These are phyloP conservation scores for Blastocystis sp. DNA, from an alignment of 352 stramenopile species.

Conservation along the genomic window DNA sequence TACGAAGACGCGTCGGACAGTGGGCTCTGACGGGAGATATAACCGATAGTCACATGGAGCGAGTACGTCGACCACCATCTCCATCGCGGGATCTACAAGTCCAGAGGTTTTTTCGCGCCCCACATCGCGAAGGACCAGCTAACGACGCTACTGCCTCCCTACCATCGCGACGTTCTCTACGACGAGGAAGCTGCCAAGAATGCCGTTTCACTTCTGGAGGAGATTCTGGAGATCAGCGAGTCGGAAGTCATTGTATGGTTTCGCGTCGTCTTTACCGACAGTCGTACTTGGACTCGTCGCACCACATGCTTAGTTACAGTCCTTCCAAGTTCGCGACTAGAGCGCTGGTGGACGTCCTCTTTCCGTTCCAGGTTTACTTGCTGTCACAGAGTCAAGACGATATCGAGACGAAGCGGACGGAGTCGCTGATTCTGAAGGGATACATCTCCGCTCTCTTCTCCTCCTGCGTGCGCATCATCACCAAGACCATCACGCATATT, in stretches of 20 bases:
- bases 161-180: background rate
- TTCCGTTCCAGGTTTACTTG: conserved; percentile 33
- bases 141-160: background rate
- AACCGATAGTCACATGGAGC: conserved; percentile 11
- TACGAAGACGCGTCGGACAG: background rate
- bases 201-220: background rate
- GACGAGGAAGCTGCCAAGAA: background rate
- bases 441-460: conserved; percentile 3
- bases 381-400: conserved; percentile 21
- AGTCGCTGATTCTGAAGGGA: conserved; percentile 4
- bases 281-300: background rate
- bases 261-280: background rate
- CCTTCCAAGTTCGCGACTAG: background rate
- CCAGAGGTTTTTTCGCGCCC: conserved; percentile 15
- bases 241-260: background rate
- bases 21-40: background rate
- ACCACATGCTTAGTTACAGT: background rate
- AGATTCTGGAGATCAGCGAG: background rate
- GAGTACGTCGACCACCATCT: conserved; percentile 13
- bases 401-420: background rate
- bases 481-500: background rate
- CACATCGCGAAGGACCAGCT: background rate
- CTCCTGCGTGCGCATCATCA: background rate
- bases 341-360: background rate
- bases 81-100: conserved; percentile 12